Evolutionary conservation across 2,329 filamentous ascomycete genomes (phyloP), one percentile per base, ranked within the genome.

Genomic region (Xylaria sp.): DNA sequence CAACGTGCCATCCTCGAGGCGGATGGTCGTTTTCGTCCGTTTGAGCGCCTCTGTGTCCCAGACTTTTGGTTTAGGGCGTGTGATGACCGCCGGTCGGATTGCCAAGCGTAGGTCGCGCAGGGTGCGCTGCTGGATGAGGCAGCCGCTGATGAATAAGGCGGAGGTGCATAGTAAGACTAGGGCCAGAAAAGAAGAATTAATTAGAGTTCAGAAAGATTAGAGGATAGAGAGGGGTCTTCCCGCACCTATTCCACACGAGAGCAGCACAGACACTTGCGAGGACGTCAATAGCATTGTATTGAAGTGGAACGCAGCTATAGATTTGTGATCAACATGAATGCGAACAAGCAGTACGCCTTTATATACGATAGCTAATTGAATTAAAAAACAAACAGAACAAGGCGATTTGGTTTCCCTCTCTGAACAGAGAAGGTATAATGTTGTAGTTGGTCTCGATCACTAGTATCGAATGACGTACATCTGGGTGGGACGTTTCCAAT

Each of bases 61-160:
- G 44, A 81, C 77, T 61, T 81, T 79, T 5, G 82, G 81, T 1
- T 78, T 79, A 5, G 81, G 78, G 8, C 72, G 78, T 71, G 80
- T 75, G 65, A 81, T 73, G 35, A 63, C 40, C 19, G 69, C 64
- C 52, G 81, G 83, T 67, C 83, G 84, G 70, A 97, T 89, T 17
- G 90, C 90, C 58, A 83, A 80, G 70, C 94, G 90, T 31, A 97
- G 83, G 69, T 89, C 89, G 64, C 85, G 85, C 4, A 97, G 86
- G 0, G 92, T 95, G 70, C 92, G 87, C 76, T 97, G 93, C 72
- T 97, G 93, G 54, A 97, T 84, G 3, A 88, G 85, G 75, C 96
- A 97, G 71, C 93, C 93, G 53, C 91, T 92, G 31, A 97, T 82
- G 75, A 97, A 97, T 25, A 97, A 87, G 4, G 93, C 85, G 37